Base-by-base conservation (phyloP, 1,284 basidiomycete genomes). In the Puccinia triticina region DNA sequence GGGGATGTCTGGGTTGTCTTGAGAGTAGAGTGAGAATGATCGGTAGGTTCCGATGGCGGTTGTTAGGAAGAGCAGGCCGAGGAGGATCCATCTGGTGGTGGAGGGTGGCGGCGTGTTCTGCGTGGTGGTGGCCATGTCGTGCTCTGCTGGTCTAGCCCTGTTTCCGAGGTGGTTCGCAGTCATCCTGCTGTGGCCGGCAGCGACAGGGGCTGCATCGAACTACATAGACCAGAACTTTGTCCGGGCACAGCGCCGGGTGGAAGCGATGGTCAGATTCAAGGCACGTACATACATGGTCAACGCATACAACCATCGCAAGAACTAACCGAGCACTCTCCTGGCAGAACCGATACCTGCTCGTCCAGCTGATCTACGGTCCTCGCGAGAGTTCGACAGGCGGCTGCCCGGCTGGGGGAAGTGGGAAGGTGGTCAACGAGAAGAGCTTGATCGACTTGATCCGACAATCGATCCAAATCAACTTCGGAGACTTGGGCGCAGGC, bases 341-440 rank as follows among this genome's bases (percentile, higher is more conserved):
- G n/a, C n/a, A 76, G 74, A 76, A 76, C 55, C 26, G 74, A 61
- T 76, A 76, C 40, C 40, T 76, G n/a, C 55, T 76, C 29, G 43
- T 76, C 37, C 55, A 76, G 26, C 32, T 76, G 12, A 37, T 76
- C 37, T 76, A 50, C 53, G 46, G 50, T 46, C 71, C 71, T 1
- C 3, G 8, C 50, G 29, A 73, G 46, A 23, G 23, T 16, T n/a
- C 34, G 46, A 73, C 37, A 34, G 48, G 11, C 32, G 48, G 34
- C 21, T 34, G 21, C 55, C 55, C 5, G 55, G 21, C 55, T 29
- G 29, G 21, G 16, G 23, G 5, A 29, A 29, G 16, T 29, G 29
- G 21, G 55, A 59, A 8, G 12, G 40, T 43, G 40, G 12, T 50
- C 1, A 64, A 61, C 43, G 74, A 76, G 29, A 76, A 64, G 32